Conservation (phyloP, 352 stramenopile species). For the Globisporangium apiculatum region DNA sequence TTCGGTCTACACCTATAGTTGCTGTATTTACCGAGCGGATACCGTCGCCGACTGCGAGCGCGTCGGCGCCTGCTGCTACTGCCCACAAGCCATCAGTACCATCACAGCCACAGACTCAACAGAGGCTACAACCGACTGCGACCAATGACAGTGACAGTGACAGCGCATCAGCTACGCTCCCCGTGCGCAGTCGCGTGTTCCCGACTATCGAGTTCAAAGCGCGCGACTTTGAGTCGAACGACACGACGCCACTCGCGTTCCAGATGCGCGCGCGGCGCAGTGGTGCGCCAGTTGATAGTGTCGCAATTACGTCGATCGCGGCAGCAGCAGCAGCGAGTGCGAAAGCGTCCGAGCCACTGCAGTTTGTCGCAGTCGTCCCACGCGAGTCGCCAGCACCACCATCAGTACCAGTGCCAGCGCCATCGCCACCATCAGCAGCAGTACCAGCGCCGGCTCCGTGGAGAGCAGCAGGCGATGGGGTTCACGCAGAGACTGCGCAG, state of each 20-base stretch:
- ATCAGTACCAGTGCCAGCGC: not conserved
- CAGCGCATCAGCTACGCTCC: too few relatives aligned
- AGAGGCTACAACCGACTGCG: not conserved
- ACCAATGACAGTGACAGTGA: not conserved
- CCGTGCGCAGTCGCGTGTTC: constrained; percentile 4
- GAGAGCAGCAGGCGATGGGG: too few relatives aligned
- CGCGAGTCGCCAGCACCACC: not conserved
- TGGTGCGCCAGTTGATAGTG: not conserved
- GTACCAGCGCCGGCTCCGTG: not conserved
- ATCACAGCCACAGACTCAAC: too few relatives aligned
- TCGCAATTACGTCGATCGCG: not conserved
- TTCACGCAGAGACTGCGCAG: too few relatives aligned
- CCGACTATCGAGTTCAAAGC: constrained; percentile 3
- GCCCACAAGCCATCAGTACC: too few relatives aligned
- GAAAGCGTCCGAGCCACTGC: too few relatives aligned
- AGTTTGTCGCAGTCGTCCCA: too few relatives aligned
- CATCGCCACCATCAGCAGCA: not conserved
- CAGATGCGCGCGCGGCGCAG: not conserved
- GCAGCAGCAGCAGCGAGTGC: not conserved
- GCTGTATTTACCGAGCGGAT: too few relatives aligned
- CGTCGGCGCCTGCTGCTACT: too few relatives aligned
- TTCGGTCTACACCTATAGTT: too few relatives aligned
- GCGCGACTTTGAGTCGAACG: constrained; percentile 1
- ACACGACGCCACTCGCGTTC: not conserved
- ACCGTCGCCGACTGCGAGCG: too few relatives aligned